phyloP scores from a whole-genome alignment of 116 monocot species.

The Papilionanthe hybrid region DNA sequence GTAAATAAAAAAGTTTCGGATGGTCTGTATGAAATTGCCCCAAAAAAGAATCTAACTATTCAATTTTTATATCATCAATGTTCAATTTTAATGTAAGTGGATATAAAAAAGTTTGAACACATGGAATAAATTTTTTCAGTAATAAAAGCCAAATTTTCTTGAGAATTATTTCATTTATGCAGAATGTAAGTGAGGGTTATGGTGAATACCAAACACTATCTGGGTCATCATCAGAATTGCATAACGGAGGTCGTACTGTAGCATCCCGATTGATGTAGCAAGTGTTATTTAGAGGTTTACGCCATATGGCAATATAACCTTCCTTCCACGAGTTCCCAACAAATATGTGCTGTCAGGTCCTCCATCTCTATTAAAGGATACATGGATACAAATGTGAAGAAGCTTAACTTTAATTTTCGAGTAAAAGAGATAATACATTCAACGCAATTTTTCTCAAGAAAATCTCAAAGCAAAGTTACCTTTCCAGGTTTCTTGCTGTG shows the following conservation, averaged over 20 bases:
- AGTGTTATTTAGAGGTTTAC: slow-evolving; percentile 68
- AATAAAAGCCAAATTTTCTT: neutral
- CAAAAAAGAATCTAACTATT: neutral
- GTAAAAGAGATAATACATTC: neutral
- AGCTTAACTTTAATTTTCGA: neutral
- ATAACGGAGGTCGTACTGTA: slow-evolving; percentile 44
- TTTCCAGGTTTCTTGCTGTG: slow-evolving; percentile 84
- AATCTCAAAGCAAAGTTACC: slow-evolving; percentile 25
- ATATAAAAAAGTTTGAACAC: neutral
- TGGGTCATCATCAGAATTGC: slow-evolving; percentile 56
- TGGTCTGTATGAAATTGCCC: no score
- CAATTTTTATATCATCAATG: neutral
- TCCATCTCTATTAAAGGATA: slow-evolving; percentile 59
- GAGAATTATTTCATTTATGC: neutral
- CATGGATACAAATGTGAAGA: neutral
- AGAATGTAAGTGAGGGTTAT: neutral
- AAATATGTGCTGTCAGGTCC: slow-evolving; percentile 56
- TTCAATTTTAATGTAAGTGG: neutral
- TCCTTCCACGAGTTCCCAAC: slow-evolving; percentile 82
- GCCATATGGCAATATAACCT: slow-evolving; percentile 88
- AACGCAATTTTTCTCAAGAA: neutral
- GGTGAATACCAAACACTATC: slow-evolving; percentile 61
- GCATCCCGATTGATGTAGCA: slow-evolving; percentile 51
- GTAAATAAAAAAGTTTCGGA: neutral
- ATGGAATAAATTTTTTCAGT: no score